Base-by-base conservation (phyloP, 1,284 basidiomycete species). In the Cryptococcus sp. region DNA sequence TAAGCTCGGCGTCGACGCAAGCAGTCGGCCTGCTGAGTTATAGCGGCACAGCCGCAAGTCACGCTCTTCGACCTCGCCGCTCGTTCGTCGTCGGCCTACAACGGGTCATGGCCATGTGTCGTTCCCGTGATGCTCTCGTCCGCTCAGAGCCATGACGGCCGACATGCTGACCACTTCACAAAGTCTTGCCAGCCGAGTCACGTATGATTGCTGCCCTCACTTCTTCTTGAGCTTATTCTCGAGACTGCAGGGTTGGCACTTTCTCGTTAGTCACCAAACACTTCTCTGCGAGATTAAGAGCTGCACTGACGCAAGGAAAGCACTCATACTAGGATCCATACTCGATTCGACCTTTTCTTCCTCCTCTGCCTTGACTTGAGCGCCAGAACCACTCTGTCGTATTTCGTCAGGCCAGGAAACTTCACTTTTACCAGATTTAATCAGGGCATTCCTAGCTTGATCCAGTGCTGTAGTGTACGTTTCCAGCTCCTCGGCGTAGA, bases 401-500 rank as follows among this genome's bases (percentile, higher is more conserved):
- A 77, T 65, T n/a, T 74, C 73, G 13, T 57, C 52, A 0, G 89
- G 89, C 91, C 92, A 94, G 60, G 87, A 80, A 0, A 70, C 59
- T 58, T 83, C 77, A 1, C 87, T 84, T 39, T 91, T 80, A 44
- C 78, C 73, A 48, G 82, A 75, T 0, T 76, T 70, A 2, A 67
- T 54, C 8, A 93, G 83, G 5, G 83, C 80, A 3, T 73, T 60
- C 15, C 83, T 84, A 2, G 92, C 78, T 0, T 79, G 67, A 1
- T 69, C 69, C 1, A 93, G 65, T 1, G 85, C 81, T 7, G 81
- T 78, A 37, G 83, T 82, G 76, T 91, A 91, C 13, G 81, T 81
- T n/a, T 82, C 79, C 3, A 91, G 75, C 0, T 88, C 85, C 50
- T 92, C 90, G 54, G 88, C 85, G 75, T 93, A 91, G 25, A 93